Base-by-base conservation (phyloP, 1,139 yeast species). In the Candida buenavistaensis region DNA sequence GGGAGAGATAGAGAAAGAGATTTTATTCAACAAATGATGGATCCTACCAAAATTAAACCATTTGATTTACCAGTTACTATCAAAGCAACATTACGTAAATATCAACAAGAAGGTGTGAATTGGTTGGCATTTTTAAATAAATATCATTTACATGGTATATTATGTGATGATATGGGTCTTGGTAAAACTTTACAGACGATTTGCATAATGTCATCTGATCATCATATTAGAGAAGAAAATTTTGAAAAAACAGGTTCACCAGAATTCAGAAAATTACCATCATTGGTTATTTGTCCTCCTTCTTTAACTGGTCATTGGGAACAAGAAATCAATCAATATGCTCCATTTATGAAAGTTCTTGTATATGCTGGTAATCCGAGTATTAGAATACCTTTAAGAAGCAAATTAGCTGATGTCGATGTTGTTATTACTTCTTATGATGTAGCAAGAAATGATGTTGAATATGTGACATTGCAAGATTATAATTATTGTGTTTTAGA, bases 131-230 rank as follows among this genome's bases (percentile, higher is more conserved):
- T 94, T 55, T 73, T 94, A 52, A 94, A 92, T 64, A 87, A 87
- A 53, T 94, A 94, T 54, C 96, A 92, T 58, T 68, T 94, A 34
- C 98, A 94, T 62, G 99, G 98, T 33, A 89, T 94, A 51, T 68
- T 94, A 33, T 92, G 98, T 77, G 99, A 94, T 60, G 99, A 94
- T 78, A 94, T 94, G 99, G 99, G 99, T 9, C 73, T 94, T 24
- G 99, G 99, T 39, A 94, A 94, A 57, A 94, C 99, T 0, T 71
- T 94, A 43, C 99, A 94, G 60, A 90, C 98, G 0, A 89, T 94
- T 52, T 94, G 98, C 64, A 92, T 94, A 46, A 89, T 94, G 36
- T 86, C 98, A 0, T 88, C 97, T 51, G 98, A 94, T 54, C 98
- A 94, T 55, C 87, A 89, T 53, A 54, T 87, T 45, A 78, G 98